A percentile compares a stretch with the other conserved stretches of the same genome.
phyloP scores from a whole-genome alignment of 768 basidiomycete genomes.

The Kwoniella mangroviensis region DNA sequence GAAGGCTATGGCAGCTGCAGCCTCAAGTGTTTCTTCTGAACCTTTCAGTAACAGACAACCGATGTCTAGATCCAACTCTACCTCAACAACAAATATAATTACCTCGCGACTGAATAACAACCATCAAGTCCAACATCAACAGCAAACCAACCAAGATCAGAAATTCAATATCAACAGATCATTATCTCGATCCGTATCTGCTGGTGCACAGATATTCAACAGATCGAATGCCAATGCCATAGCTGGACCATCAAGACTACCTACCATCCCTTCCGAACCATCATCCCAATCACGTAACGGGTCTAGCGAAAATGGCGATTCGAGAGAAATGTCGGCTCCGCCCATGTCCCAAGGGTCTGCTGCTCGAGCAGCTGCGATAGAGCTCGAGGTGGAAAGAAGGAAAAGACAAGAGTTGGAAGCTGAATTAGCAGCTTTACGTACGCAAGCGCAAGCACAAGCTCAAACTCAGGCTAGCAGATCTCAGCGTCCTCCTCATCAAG shows the following conservation, averaged over 20 bases:
- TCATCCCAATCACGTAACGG: conserved; percentile 12
- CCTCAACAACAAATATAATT: conserved; percentile 5
- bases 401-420: conserved; percentile 22
- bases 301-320: conserved; percentile 13
- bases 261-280: conserved; percentile 39
- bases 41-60: conserved; percentile 14
- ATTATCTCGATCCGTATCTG: conserved; percentile 42
- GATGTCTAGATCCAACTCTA: conserved; percentile 25
- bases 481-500: not conserved
- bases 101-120: not conserved
- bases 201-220: conserved; percentile 29
- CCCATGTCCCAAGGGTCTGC: conserved; percentile 42
- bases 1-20: conserved; percentile 24
- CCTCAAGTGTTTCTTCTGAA: not conserved
- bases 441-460: conserved; percentile 4
- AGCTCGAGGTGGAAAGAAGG: conserved; percentile 38
- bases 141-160: not conserved
- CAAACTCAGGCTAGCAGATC: conserved; percentile 12
- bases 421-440: conserved; percentile 13
- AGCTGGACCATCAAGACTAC: conserved; percentile 28
- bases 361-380: conserved; percentile 36
- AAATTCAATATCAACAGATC: conserved; percentile 19
- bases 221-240: conserved; percentile 8
- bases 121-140: not conserved
- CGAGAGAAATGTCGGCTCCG: conserved; percentile 1